Conservation (phyloP, 306 rosid genomes). For the Cicer chorassanicum region DNA sequence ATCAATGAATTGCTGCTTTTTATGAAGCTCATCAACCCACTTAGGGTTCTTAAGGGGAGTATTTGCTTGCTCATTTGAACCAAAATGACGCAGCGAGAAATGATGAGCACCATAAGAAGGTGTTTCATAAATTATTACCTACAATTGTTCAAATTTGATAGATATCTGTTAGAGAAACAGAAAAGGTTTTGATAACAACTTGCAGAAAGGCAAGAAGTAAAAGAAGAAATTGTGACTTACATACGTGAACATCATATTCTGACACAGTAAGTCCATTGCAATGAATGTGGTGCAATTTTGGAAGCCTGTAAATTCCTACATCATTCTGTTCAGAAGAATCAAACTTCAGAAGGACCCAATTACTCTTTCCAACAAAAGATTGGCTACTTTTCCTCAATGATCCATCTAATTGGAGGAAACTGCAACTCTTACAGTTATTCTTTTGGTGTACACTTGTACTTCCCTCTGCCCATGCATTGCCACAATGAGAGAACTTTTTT, state of each 20-base stretch:
- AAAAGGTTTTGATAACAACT: constrained; percentile 41
- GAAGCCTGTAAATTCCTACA: constrained; percentile 56
- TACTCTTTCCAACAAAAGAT: constrained; percentile 51
- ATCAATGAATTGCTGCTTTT: constrained; percentile 59
- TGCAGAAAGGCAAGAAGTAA: constrained; percentile 41
- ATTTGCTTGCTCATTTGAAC: constrained; percentile 58
- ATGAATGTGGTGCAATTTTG: constrained; percentile 76
- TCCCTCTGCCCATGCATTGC: constrained; percentile 48
- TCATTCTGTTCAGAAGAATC: constrained; percentile 57
- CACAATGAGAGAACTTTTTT: constrained; percentile 47
- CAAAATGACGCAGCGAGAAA: constrained; percentile 59
- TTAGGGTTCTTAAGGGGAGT: constrained; percentile 64
- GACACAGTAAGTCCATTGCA: constrained; percentile 74
- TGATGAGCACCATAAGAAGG: constrained; percentile 76
- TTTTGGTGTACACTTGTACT: constrained; percentile 36
- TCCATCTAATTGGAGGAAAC: constrained; percentile 56
- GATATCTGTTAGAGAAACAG: constrained; percentile 34
- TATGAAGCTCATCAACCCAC: constrained; percentile 79
- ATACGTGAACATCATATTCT: constrained; percentile 90
- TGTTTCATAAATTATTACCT: constrained; percentile 81
- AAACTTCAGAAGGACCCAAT: constrained; percentile 59
- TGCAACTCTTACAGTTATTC: constrained; percentile 49
- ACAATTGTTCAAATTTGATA: constrained; percentile 45
- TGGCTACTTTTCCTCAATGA: constrained; percentile 54
- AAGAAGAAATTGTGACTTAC: constrained; percentile 69